Conservation (phyloP, 1,284 basidiomycete genomes). For the Takashimella tepidaria region DNA sequence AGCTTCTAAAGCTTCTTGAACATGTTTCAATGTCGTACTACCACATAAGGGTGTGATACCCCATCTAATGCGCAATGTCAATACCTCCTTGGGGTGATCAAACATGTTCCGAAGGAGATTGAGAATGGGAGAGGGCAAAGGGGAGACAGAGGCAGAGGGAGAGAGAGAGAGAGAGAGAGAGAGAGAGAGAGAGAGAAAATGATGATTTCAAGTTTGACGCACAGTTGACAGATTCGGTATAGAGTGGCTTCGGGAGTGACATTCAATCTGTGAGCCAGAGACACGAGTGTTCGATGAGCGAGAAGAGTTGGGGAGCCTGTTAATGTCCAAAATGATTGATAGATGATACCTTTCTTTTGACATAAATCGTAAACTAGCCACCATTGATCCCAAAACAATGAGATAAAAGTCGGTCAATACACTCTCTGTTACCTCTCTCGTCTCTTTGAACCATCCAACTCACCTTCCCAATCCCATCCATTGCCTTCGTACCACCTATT, state of each 20-base stretch:
- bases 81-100: too few relatives aligned
- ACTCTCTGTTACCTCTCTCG: too few relatives aligned
- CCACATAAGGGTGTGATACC: conserved; percentile 42
- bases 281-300: conserved; percentile 50
- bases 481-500: conserved; percentile 78
- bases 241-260: conserved; percentile 62
- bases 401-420: too few relatives aligned
- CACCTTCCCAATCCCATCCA: conserved; percentile 60
- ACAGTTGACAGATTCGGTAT: conserved; percentile 60
- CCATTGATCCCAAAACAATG: background rate
- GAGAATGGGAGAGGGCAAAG: too few relatives aligned
- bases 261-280: conserved; percentile 51
- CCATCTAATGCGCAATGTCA: too few relatives aligned
- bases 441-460: conserved; percentile 5
- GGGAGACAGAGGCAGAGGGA: too few relatives aligned
- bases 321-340: conserved; percentile 84
- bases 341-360: conserved; percentile 56
- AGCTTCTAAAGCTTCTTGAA: conserved; percentile 58
- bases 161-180: too few relatives aligned
- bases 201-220: too few relatives aligned
- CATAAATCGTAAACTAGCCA: conserved; percentile 36
- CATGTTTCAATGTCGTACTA: conserved; percentile 50
- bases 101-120: too few relatives aligned
- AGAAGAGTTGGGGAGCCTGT: conserved; percentile 66
- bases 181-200: too few relatives aligned